Base-by-base conservation (phyloP, 129 eudicot species). In the Chrysanthemum seticuspe region DNA sequence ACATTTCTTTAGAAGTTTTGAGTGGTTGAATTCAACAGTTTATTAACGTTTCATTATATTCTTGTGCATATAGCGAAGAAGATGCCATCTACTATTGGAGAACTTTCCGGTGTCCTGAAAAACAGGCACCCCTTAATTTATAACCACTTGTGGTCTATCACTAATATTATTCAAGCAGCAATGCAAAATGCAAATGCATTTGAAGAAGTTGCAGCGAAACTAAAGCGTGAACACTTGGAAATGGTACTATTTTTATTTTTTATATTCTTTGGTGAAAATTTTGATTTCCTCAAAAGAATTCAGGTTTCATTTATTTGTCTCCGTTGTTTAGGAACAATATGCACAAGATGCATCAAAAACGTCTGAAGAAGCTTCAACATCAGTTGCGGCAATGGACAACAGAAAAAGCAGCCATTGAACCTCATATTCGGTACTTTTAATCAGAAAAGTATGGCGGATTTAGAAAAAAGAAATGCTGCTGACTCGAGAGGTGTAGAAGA, bases 71-170 rank as follows among this genome's bases (percentile, higher is more conserved):
- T 81, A 94, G 99, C 99, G 68, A 95, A 91, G 60, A 91, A 88
- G 84, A 88, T 88, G 91, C 97, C 99, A 54, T 85, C 87, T 47
- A 95, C 94, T 40, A 44, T 90, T 7, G 84, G 79, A 74, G 89
- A 87, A 67, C 61, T 95, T 58, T 80, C 83, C 10, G 83, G 80
- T 36, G 15, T 81, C 45, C 69, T 95, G 85, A 88, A 82, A 71
- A 81, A 87, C 7, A 86, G 80, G 73, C 93, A 83, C 76, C 88
- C 83, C 4, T 95, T 12, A 96, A 88, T 68, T 87, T 90, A 40
- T 40, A 6, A 40, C 52, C 78, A 85, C 79, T 94, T 91, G 19
- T 76, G 82, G 75, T 68, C 91, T 45, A 87, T 91, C 65, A 88
- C 88, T 40, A 76, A 86, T 78, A 87, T 91, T 70, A 88, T 95